A percentile compares a stretch with the other conserved stretches of the same genome.
Evolutionary conservation across 495 filamentous ascomycete genomes (phyloP).

Genomic region (Aspergillus sparsus): DNA sequence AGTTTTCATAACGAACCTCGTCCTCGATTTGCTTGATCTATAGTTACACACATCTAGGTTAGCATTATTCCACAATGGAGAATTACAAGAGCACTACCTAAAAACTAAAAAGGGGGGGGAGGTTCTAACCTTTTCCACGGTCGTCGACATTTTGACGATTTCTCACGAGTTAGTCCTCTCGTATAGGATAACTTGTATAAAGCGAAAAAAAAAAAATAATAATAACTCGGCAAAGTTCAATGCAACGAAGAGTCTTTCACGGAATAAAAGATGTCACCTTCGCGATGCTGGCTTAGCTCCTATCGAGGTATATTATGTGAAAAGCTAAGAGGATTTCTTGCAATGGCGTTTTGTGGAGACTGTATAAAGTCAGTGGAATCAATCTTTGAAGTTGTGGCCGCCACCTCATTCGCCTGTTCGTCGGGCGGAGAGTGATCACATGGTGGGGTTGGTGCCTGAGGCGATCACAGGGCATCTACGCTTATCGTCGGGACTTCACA

Average conservation of each 20-base stretch:
- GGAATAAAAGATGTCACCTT: slow-evolving; percentile 2
- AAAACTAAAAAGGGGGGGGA: too few species aligned
- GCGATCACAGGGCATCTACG: slow-evolving; percentile 26
- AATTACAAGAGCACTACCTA: slow-evolving; percentile 4
- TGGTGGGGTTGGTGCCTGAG: slow-evolving; percentile 31
- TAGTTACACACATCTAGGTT: slow-evolving; percentile 25
- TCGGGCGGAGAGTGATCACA: slow-evolving; percentile 24
- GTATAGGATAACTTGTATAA: slow-evolving; percentile 10
- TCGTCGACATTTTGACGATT: slow-evolving; percentile 81
- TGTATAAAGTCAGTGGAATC: too few species aligned
- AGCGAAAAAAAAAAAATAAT: slow-evolving; percentile 16
- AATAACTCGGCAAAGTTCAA: slow-evolving; percentile 7
- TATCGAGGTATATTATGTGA: slow-evolving; percentile 17
- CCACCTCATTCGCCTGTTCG: slow-evolving; percentile 30
- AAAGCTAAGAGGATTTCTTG: slow-evolving; percentile 11
- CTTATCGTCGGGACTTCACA: slow-evolving; percentile 26
- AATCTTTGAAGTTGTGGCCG: slow-evolving; percentile 34
- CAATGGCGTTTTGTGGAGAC: slow-evolving; percentile 13
- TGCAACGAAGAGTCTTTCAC: too few species aligned
- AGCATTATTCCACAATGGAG: slow-evolving; percentile 22
- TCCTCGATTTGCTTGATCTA: slow-evolving; percentile 98
- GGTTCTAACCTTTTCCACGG: slow-evolving; percentile 84
- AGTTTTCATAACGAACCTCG: slow-evolving; percentile 59
- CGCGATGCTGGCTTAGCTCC: background rate
- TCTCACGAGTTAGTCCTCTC: slow-evolving; percentile 27